phyloP scores from a whole-genome alignment of 495 filamentous ascomycete species.

The Achaetomiella virescens region DNA sequence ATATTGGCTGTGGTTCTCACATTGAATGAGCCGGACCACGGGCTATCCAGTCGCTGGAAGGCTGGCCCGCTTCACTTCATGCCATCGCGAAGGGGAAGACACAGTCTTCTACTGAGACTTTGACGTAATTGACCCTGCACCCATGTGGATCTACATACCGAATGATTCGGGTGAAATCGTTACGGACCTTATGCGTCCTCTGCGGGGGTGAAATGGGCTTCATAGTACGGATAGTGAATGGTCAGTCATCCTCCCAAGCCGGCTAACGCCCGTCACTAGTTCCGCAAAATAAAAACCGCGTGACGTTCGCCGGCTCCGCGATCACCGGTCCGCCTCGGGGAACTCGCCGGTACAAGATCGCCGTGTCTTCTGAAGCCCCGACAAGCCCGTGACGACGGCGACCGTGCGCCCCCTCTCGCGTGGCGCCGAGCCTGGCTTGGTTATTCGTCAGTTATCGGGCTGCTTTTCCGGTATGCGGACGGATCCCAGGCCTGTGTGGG shows the following conservation, averaged over 20 bases:
- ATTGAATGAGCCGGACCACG: not conserved
- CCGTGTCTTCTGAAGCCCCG: not conserved
- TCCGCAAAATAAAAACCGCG: too few species aligned
- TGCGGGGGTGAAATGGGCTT: not conserved
- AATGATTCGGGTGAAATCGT: not conserved
- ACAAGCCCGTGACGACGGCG: not conserved
- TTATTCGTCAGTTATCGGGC: not conserved
- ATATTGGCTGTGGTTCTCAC: too few species aligned
- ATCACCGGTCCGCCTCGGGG: too few species aligned
- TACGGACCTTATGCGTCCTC: not conserved
- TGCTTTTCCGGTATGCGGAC: not conserved
- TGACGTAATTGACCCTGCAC: not conserved
- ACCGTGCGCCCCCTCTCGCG: too few species aligned
- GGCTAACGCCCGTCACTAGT: too few species aligned
- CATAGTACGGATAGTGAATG: not conserved
- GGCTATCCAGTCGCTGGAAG: not conserved
- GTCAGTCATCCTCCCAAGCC: too few species aligned
- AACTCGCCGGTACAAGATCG: too few species aligned
- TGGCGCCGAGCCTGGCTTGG: not conserved
- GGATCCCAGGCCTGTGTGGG: not conserved
- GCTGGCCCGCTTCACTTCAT: not conserved
- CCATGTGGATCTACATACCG: constrained; percentile 3
- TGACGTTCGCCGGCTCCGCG: too few species aligned
- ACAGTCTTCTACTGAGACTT: constrained; percentile 1
- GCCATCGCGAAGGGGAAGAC: not conserved